A percentile compares a stretch with the other conserved stretches of the same genome.
These are phyloP conservation scores for Trichoderma asperellum DNA, from an alignment of 2,329 filamentous ascomycete genomes.

Conservation along the genomic window DNA sequence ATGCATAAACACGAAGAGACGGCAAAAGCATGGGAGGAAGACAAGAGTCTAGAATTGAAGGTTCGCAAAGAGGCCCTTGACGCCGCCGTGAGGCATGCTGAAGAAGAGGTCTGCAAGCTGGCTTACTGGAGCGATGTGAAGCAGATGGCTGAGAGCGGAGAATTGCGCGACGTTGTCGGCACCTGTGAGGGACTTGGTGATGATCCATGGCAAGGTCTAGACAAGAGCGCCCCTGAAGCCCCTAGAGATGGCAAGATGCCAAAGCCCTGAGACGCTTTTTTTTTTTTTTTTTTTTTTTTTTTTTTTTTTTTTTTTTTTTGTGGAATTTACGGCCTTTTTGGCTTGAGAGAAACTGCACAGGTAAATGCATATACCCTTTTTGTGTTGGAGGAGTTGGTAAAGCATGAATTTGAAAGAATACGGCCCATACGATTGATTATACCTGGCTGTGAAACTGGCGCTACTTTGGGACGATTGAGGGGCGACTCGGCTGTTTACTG, in stretches of 20 bases:
- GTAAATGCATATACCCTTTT: constrained; percentile 14
- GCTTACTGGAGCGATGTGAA: constrained; percentile 90
- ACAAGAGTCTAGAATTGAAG: constrained; percentile 41
- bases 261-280: background rate
- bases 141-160: constrained; percentile 62
- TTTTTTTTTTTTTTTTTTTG: too few relatives aligned
- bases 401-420: background rate
- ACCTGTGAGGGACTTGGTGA: constrained; percentile 39
- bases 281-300: too few relatives aligned
- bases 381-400: background rate
- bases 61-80: constrained; percentile 68
- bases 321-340: background rate
- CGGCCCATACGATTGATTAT: background rate
- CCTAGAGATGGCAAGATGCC: constrained; percentile 40
- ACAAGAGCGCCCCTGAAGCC: constrained; percentile 55
- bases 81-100: constrained; percentile 73
- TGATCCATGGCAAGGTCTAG: constrained; percentile 54
- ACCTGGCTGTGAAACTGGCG: background rate
- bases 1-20: constrained; percentile 60
- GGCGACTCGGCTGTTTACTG: background rate
- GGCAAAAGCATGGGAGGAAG: constrained; percentile 43
- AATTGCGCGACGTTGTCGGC: constrained; percentile 51
- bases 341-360: background rate
- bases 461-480: background rate
- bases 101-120: constrained; percentile 77